Percentiles rank a stretch among this genome's conserved stretches.
phyloP scores from a whole-genome alignment of 352 stramenopile genomes.

The Globisporangium spinosum region DNA sequence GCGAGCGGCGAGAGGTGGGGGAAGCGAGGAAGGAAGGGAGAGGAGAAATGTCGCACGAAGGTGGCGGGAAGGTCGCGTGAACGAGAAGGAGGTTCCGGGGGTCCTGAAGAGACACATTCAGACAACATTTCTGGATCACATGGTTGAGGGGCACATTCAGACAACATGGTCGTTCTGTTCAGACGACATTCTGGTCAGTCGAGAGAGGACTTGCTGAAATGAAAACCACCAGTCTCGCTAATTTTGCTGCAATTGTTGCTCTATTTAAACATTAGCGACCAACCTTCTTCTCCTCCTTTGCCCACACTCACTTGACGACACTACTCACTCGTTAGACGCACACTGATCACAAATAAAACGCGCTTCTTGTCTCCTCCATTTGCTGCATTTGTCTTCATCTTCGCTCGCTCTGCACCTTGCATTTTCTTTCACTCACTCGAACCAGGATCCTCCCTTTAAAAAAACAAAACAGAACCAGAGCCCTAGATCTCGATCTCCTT shows the following conservation, averaged over 20 bases:
- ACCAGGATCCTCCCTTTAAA: not conserved
- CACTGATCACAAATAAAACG: not conserved
- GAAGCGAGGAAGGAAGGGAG: not conserved
- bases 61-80: not conserved
- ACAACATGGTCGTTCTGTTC: not conserved
- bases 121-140: not conserved
- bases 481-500: slow-evolving; percentile 26
- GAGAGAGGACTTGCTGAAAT: no score
- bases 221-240: no score
- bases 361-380: not conserved
- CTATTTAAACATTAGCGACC: not conserved
- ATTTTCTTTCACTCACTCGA: not conserved
- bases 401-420: not conserved
- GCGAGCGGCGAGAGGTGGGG: slow-evolving; percentile 2
- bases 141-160: not conserved
- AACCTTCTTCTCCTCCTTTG: not conserved
- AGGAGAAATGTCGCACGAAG: slow-evolving; percentile 1
- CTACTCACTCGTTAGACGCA: not conserved
- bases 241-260: not conserved
- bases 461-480: not conserved
- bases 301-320: not conserved
- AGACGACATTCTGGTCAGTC: not conserved
- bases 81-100: not conserved
- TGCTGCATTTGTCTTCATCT: not conserved
- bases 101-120: slow-evolving; percentile 1